These are phyloP conservation scores for Fusarium abutilonis DNA, from an alignment of 2,329 filamentous ascomycete species.

Conservation along the genomic window DNA sequence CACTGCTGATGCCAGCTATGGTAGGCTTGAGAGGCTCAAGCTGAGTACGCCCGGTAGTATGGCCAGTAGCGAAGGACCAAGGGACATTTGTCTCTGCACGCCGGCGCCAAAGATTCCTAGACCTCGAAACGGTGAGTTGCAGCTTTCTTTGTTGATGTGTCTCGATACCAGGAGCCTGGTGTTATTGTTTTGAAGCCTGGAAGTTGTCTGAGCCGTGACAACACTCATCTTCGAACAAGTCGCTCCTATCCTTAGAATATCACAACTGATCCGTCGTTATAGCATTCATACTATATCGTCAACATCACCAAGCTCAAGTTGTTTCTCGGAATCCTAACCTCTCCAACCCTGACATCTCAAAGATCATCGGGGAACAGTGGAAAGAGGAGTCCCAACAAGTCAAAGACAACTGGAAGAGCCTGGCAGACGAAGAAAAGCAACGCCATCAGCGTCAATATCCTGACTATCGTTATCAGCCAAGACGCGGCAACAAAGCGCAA, in stretches of 20 bases:
- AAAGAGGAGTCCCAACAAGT: constrained; percentile 75
- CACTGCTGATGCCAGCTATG: constrained; percentile 56
- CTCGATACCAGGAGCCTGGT: not conserved
- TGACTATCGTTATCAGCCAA: constrained; percentile 92
- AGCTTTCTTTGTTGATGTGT: constrained; percentile 29
- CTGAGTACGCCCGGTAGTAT: constrained; percentile 45
- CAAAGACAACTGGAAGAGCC: constrained; percentile 86
- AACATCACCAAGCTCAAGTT: constrained; percentile 87
- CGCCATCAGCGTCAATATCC: constrained; percentile 91
- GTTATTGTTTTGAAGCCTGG: constrained; percentile 5
- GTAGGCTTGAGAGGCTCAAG: constrained; percentile 46
- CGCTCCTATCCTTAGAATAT: not conserved
- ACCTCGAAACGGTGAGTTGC: constrained; percentile 66
- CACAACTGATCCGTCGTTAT: constrained; percentile 45
- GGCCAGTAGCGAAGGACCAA: constrained; percentile 46
- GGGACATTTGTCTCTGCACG: constrained; percentile 66
- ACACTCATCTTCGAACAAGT: not conserved
- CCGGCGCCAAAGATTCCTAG: constrained; percentile 67
- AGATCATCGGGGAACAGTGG: constrained; percentile 96
- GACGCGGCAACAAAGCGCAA: constrained; percentile 62
- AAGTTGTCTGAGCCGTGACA: constrained; percentile 15
- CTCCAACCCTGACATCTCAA: constrained; percentile 95
- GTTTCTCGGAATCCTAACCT: constrained; percentile 86
- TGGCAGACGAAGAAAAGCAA: constrained; percentile 92
- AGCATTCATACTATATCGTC: constrained; percentile 98